Conservation (phyloP, 768 basidiomycete genomes). For the Tricholoma bakamatsutake region DNA sequence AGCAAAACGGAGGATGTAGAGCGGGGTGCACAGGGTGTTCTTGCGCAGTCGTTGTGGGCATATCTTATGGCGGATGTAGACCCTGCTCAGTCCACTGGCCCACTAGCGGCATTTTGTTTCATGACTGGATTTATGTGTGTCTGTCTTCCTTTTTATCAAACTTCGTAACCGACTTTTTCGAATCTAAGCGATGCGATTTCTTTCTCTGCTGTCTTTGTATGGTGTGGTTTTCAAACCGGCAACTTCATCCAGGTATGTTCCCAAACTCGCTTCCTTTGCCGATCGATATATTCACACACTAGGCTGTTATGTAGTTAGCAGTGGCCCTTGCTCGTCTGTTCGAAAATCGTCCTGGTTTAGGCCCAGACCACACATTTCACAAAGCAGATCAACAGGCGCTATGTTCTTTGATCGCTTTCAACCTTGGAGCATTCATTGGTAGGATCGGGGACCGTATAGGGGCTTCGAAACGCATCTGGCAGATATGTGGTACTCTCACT, state of each 20-base stretch:
- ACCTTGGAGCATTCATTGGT: conserved; percentile 70
- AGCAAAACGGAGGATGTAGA: conserved; percentile 4
- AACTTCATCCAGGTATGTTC: conserved; percentile 61
- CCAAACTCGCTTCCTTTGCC: neutral
- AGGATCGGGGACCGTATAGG: conserved; percentile 84
- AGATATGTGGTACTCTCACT: conserved; percentile 62
- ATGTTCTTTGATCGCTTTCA: conserved; percentile 72
- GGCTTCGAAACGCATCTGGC: conserved; percentile 66
- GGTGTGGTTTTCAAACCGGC: conserved; percentile 85
- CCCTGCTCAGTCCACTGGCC: conserved; percentile 41
- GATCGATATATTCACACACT: conserved; percentile 1
- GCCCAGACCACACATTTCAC: conserved; percentile 58
- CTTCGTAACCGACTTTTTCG: neutral
- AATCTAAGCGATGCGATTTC: conserved; percentile 55
- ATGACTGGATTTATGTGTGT: conserved; percentile 78
- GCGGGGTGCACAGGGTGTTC: neutral
- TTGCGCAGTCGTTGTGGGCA: conserved; percentile 27
- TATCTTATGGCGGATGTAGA: conserved; percentile 45
- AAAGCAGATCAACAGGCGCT: conserved; percentile 81
- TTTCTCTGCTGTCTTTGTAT: conserved; percentile 76
- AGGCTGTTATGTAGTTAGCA: conserved; percentile 43
- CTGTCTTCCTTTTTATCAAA: neutral
- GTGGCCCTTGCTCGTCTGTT: conserved; percentile 83
- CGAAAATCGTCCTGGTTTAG: conserved; percentile 34
- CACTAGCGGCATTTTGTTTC: conserved; percentile 62